Evolutionary conservation across 1,284 basidiomycete genomes (phyloP), one percentile per base, ranked within the genome.

Genomic region (Moesziomyces aphidis): DNA sequence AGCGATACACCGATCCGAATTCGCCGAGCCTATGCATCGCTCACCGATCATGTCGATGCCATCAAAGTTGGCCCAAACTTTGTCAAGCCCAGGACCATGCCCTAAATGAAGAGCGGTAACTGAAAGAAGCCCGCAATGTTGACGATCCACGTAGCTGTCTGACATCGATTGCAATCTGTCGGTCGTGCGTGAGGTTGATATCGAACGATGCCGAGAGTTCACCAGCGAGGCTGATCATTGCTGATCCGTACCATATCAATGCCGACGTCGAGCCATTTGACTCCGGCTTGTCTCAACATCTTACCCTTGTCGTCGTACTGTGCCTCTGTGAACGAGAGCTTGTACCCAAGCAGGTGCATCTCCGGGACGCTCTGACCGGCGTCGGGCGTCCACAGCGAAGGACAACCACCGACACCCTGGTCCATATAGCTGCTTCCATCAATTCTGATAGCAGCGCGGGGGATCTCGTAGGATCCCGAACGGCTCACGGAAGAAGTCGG

Each of bases 321-420:
- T 42, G 39, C 39, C 39, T 42, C 39, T 19, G 17, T 42, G 39
- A 42, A 42, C 7, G 39, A 2, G 17, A 42, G 39, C 39, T 19
- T 42, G 39, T 42, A 42, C 15, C 39, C 39, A 17, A 42, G 39
- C 39, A 42, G 39, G 39, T 42, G 17, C 39, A 42, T 42, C 39
- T 42, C 39, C 2, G 39, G 39, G 5, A 42, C 39, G 39, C 39
- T n/a, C 39, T 42, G 39, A 42, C 5, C 5, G 39, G 17, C 39
- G 39, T 42, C 39, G 39, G 39, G 39, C 39, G 39, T 42, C 39
- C 39, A 42, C 39, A 42, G 39, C 39, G 39, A 42, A 42, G 39
- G 39, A 42, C 39, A 42, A 19, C 39, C 39, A 19, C 39, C 39
- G 39, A 42, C 39, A 42, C 17, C 39, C 39, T 42, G 39, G 39